phyloP scores from a whole-genome alignment of 2,329 filamentous ascomycete genomes.

The Macrophomina pseudophaseolina region DNA sequence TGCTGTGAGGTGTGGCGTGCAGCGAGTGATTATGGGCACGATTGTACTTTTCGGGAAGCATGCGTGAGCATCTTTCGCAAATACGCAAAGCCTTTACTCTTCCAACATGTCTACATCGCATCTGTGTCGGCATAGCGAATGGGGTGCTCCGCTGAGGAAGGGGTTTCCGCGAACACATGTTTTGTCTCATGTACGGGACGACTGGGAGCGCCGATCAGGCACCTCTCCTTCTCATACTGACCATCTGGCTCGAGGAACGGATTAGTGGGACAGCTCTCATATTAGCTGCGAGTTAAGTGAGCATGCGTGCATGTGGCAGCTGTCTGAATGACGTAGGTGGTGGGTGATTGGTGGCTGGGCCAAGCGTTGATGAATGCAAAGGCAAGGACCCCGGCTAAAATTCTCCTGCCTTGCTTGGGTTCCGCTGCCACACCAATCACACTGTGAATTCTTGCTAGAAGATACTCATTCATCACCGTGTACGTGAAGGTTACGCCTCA shows the following conservation, averaged over 20 bases:
- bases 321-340: too few relatives aligned
- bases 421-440: too few relatives aligned
- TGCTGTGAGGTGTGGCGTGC: not conserved
- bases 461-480: too few relatives aligned
- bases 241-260: not conserved
- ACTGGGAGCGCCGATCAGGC: not conserved
- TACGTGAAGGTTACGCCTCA: too few relatives aligned
- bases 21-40: not conserved
- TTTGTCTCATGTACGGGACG: not conserved
- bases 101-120: not conserved
- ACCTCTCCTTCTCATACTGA: not conserved
- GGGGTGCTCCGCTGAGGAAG: not conserved
- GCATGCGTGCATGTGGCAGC: too few relatives aligned
- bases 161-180: not conserved
- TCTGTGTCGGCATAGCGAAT: not conserved
- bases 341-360: too few relatives aligned
- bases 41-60: not conserved
- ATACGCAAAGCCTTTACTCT: not conserved
- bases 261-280: too few relatives aligned
- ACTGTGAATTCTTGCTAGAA: too few relatives aligned
- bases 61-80: too few relatives aligned
- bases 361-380: too few relatives aligned
- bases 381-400: too few relatives aligned
- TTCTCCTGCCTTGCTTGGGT: too few relatives aligned
- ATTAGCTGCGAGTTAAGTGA: not conserved